These are phyloP conservation scores for Globisporangium echinulatum DNA, from an alignment of 352 stramenopile genomes.

Conservation along the genomic window DNA sequence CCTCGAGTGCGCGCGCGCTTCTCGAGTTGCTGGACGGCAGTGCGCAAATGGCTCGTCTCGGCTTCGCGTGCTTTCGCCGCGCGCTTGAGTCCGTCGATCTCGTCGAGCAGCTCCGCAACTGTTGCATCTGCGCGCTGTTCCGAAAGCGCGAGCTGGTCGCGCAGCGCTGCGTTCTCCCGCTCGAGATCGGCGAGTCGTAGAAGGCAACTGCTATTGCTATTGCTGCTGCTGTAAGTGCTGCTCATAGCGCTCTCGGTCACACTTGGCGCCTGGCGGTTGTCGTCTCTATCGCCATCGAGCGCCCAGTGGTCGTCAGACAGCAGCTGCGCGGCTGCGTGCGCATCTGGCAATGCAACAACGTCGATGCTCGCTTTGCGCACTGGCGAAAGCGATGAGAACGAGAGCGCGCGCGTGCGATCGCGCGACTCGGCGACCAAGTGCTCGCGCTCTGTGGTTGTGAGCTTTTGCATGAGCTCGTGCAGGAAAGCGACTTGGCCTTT, in stretches of 20 bases:
- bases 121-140: conserved; percentile 2
- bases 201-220: too few relatives aligned
- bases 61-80: not conserved
- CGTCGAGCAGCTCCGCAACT: conserved; percentile 5
- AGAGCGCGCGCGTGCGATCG: not conserved
- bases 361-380: conserved; percentile 8
- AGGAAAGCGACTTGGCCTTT: conserved; percentile 15
- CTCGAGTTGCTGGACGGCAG: not conserved
- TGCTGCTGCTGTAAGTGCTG: not conserved
- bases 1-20: not conserved
- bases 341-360: conserved; percentile 3
- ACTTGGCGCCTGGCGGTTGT: not conserved
- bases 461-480: conserved; percentile 9
- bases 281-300: not conserved
- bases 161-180: conserved; percentile 8
- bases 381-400: conserved; percentile 14
- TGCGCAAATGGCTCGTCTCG: conserved; percentile 4
- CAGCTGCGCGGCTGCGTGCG: conserved; percentile 2
- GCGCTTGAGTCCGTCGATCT: conserved; percentile 11
- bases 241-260: not conserved
- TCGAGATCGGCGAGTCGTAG: conserved; percentile 4
- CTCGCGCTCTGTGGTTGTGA: not conserved
- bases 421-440: not conserved
- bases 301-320: conserved; percentile 7
- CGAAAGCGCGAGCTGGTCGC: conserved; percentile 1